These are phyloP conservation scores for Crinitomyces ghanaensis DNA, from an alignment of 805 yeast genomes.

Conservation along the genomic window DNA sequence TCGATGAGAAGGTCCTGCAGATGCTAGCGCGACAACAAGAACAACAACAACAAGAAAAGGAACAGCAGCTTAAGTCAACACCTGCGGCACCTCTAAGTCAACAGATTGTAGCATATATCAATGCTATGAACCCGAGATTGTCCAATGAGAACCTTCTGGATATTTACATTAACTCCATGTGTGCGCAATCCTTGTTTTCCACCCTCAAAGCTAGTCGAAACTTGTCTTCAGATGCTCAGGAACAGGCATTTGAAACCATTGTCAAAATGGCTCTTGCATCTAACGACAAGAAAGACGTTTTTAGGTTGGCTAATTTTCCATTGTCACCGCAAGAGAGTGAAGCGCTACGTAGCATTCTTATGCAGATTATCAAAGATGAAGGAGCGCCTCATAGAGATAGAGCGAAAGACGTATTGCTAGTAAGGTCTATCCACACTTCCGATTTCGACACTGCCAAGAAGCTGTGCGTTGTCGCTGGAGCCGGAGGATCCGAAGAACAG, in stretches of 20 bases:
- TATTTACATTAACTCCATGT: conserved; percentile 9
- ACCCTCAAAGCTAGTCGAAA: conserved; percentile 12
- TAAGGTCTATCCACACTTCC: conserved; percentile 13
- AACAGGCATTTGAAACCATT: conserved; percentile 6
- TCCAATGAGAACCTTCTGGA: conserved; percentile 6
- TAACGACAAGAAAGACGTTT: conserved; percentile 8
- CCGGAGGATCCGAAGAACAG: too few relatives aligned
- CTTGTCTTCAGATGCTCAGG: conserved; percentile 8
- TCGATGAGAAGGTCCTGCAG: conserved; percentile 8
- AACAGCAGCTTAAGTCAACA: too few relatives aligned
- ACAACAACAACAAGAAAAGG: too few relatives aligned
- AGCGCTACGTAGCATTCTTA: conserved; percentile 7
- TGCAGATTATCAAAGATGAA: conserved; percentile 4
- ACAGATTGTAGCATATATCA: conserved; percentile 9
- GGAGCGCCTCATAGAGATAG: neutral
- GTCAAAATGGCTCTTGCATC: conserved; percentile 7
- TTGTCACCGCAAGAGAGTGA: conserved; percentile 8
- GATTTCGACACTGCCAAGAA: conserved; percentile 6
- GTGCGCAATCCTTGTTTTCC: conserved; percentile 7
- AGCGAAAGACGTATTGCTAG: conserved; percentile 13
- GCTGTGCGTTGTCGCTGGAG: too few relatives aligned
- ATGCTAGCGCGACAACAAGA: neutral
- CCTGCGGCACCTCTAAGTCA: conserved; percentile 1
- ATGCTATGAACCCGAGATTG: conserved; percentile 8
- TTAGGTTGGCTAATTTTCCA: conserved; percentile 15